Evolutionary conservation across 495 filamentous ascomycete species (phyloP).

Genomic region (Talaromyces liani): DNA sequence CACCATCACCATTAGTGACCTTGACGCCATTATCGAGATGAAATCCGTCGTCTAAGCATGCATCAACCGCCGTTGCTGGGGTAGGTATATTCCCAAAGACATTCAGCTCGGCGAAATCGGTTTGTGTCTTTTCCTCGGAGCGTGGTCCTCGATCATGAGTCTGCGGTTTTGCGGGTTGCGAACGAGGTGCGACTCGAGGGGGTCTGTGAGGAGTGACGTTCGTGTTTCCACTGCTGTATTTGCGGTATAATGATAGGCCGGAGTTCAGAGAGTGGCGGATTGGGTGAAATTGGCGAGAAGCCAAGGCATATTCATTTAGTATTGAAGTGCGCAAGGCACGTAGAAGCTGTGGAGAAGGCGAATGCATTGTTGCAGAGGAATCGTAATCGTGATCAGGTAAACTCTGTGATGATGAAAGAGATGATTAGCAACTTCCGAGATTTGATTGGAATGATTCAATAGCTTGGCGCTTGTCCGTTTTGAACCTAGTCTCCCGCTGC

Average conservation of each 20-base stretch:
- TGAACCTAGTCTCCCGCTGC: not conserved
- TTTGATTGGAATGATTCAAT: not conserved
- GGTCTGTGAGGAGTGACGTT: constrained; percentile 13
- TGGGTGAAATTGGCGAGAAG: not conserved
- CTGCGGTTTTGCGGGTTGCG: constrained; percentile 32
- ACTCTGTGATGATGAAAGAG: not conserved
- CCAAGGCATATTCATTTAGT: constrained; percentile 2
- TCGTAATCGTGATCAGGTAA: no score
- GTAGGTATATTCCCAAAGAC: constrained; percentile 69
- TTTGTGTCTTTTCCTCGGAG: constrained; percentile 56
- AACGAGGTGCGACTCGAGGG: constrained; percentile 31
- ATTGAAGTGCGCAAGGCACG: constrained; percentile 35
- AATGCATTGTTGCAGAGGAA: constrained; percentile 22
- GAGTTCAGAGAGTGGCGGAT: not conserved
- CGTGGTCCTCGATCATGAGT: constrained; percentile 50
- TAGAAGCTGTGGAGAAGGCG: constrained; percentile 38
- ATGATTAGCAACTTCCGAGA: not conserved
- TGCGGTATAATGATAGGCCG: constrained; percentile 13
- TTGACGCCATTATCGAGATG: constrained; percentile 68
- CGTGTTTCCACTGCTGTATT: constrained; percentile 18
- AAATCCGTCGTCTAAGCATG: constrained; percentile 71
- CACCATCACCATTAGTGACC: constrained; percentile 55
- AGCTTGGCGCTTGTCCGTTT: not conserved
- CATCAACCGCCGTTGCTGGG: constrained; percentile 77
- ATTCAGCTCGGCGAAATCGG: constrained; percentile 69